Evolutionary conservation across 1,139 yeast species (phyloP).

Genomic region (Blastobotrys buckinghamii): DNA sequence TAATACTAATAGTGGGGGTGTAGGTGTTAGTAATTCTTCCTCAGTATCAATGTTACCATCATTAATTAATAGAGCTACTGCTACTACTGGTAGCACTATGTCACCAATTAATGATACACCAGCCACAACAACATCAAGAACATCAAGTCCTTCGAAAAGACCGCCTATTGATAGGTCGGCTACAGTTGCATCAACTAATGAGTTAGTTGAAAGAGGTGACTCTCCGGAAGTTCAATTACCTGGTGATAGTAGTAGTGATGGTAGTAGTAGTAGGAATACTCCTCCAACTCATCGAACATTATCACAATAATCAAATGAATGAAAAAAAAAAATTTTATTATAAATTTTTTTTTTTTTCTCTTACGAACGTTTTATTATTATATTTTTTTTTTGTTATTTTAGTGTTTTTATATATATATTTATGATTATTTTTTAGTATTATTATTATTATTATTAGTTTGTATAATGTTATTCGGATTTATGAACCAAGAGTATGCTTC

Average conservation of each 20-base stretch:
- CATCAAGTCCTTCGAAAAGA: not conserved
- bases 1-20: not conserved
- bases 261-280: not conserved
- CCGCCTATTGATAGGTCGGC: not conserved
- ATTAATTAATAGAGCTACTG: slow-evolving; percentile 13
- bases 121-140: not conserved
- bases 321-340: not conserved
- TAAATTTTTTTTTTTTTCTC: not conserved
- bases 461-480: too few species aligned
- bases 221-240: not conserved
- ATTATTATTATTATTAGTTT: too few species aligned
- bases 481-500: too few species aligned
- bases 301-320: not conserved
- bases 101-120: not conserved
- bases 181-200: not conserved
- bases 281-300: not conserved
- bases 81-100: slow-evolving; percentile 1
- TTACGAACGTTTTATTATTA: too few species aligned
- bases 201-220: not conserved
- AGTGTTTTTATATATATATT: not conserved
- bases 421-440: not conserved
- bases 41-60: slow-evolving; percentile 12
- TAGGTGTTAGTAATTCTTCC: not conserved
- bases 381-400: not conserved
- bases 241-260: not conserved